phyloP scores from a whole-genome alignment of 352 stramenopile species.

The Globisporangium lucens region DNA sequence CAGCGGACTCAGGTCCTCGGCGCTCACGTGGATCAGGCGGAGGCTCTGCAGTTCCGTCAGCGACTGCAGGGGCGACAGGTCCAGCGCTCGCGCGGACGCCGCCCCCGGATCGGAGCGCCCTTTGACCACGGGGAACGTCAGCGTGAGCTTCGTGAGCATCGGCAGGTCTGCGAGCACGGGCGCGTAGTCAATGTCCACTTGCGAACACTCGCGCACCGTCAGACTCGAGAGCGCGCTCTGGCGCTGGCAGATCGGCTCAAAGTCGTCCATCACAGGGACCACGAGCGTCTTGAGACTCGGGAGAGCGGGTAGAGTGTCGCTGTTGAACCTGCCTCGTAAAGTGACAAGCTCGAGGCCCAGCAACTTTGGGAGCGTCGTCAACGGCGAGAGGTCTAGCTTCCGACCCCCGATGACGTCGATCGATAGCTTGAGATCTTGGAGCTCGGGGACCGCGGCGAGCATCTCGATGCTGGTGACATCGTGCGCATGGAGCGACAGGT shows the following conservation, averaged over 20 bases:
- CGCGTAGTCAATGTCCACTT: conserved; percentile 6
- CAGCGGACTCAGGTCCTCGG: conserved; percentile 1
- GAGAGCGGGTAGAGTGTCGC: neutral
- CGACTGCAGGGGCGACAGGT: conserved; percentile 4
- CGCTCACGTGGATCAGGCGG: neutral
- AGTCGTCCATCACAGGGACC: conserved; percentile 3
- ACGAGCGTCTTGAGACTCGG: conserved; percentile 2
- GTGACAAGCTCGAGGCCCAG: neutral
- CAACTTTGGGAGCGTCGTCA: neutral
- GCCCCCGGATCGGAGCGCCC: neutral
- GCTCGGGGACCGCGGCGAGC: neutral
- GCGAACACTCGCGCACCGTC: conserved; percentile 2
- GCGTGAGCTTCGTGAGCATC: neutral
- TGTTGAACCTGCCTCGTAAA: neutral
- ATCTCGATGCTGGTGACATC: neutral
- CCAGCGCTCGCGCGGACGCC: neutral
- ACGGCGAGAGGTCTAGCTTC: neutral
- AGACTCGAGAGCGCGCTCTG: neutral
- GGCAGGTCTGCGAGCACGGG: neutral
- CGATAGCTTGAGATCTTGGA: conserved; percentile 1
- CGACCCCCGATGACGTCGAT: neutral
- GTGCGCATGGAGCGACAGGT: neutral
- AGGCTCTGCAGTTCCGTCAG: neutral
- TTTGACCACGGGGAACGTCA: conserved; percentile 1
- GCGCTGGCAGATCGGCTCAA: conserved; percentile 6